A percentile compares a stretch with the other conserved stretches of the same genome.
Evolutionary conservation across 1,284 basidiomycete species (phyloP).

Genomic region (Moesziomyces parantarcticus): DNA sequence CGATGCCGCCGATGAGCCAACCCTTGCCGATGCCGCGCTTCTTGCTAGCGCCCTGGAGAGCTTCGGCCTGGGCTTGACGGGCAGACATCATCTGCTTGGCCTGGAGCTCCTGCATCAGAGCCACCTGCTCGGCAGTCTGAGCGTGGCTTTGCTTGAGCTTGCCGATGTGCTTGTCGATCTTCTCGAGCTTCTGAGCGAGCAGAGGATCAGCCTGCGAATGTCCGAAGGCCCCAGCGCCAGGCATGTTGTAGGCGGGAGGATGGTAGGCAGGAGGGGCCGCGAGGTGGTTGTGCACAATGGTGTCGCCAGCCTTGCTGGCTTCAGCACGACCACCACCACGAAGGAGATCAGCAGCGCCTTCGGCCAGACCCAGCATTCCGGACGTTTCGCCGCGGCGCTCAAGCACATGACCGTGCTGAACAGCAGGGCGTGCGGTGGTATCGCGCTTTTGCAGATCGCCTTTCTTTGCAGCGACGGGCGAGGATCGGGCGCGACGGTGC

Average conservation of each 20-base stretch:
- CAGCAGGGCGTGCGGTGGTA: too few species aligned
- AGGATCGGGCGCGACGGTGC: neutral
- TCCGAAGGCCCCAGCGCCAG: neutral
- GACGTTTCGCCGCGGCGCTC: neutral
- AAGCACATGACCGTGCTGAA: neutral
- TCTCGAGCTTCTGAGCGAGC: constrained; percentile 1
- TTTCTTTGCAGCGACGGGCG: neutral
- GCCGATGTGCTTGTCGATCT: constrained; percentile 1
- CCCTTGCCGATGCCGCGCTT: constrained; percentile 11
- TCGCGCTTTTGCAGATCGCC: neutral
- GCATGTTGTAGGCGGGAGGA: constrained; percentile 1
- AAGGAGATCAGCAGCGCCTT: constrained; percentile 2
- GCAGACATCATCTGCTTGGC: constrained; percentile 15
- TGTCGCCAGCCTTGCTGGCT: constrained; percentile 1
- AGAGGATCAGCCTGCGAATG: neutral
- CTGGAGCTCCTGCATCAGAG: constrained; percentile 18
- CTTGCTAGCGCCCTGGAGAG: neutral
- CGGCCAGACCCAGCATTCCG: neutral
- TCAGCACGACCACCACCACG: neutral
- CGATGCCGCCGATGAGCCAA: neutral
- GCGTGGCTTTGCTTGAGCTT: constrained; percentile 4
- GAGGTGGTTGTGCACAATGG: constrained; percentile 8
- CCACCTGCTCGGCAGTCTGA: constrained; percentile 12
- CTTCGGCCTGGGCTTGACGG: neutral
- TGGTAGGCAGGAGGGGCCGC: neutral